Conservation (phyloP, 169 alveolate genomes). For the Haemoproteus tartakovskyi region DNA sequence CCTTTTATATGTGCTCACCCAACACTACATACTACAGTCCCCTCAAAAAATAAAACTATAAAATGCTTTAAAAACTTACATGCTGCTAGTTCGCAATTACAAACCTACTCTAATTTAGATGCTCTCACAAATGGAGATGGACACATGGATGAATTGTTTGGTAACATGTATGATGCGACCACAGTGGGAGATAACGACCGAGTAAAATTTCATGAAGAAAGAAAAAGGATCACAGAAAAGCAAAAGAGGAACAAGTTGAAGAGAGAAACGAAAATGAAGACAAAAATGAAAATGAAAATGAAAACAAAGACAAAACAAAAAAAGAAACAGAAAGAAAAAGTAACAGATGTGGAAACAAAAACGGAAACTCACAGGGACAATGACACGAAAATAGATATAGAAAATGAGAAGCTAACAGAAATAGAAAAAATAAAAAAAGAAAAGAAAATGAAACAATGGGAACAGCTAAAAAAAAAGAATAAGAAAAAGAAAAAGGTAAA, state of each 20-base stretch:
- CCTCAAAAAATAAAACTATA: constrained; percentile 15
- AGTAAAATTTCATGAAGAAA: too few species aligned
- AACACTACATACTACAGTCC: constrained; percentile 15
- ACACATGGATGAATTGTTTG: too few species aligned
- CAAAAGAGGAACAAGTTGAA: too few species aligned
- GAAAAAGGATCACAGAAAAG: too few species aligned
- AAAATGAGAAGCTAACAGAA: not conserved
- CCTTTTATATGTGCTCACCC: constrained; percentile 63
- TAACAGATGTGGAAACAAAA: not conserved
- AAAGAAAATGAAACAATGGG: too few species aligned
- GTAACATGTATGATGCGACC: not conserved
- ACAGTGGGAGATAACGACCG: too few species aligned
- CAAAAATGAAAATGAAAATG: too few species aligned
- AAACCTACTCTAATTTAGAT: not conserved
- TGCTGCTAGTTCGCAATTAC: constrained; percentile 53
- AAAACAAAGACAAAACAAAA: not conserved
- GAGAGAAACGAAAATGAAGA: not conserved
- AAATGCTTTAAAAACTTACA: constrained; percentile 42
- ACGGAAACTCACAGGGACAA: too few species aligned
- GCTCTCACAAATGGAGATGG: not conserved
- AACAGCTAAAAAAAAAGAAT: too few species aligned
- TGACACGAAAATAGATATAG: not conserved
- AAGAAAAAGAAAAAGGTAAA: too few species aligned
- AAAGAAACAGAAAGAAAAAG: not conserved
- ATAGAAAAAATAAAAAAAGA: too few species aligned